phyloP scores from a whole-genome alignment of 345 rosid genomes.

The Lumnitzera racemosa region DNA sequence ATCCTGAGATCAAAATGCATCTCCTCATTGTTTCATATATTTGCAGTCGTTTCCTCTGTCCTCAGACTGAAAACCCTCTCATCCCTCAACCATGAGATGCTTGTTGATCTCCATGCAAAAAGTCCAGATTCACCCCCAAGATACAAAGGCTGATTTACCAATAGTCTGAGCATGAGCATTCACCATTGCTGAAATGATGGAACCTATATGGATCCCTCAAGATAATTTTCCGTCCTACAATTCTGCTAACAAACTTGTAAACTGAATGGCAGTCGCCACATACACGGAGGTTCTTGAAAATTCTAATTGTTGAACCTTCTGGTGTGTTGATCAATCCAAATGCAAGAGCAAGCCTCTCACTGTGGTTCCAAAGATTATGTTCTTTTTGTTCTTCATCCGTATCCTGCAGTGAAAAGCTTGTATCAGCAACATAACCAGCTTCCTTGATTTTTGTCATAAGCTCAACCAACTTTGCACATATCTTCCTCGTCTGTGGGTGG shows the following conservation, averaged over 20 bases:
- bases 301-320: constrained; percentile 45
- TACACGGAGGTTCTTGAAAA: constrained; percentile 83
- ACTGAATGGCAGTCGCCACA: constrained; percentile 81
- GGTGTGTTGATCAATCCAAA: constrained; percentile 55
- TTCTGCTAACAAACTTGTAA: constrained; percentile 62
- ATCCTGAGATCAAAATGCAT: too few species aligned
- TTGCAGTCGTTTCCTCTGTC: too few species aligned
- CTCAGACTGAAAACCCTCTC: too few species aligned
- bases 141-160: constrained; percentile 34
- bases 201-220: constrained; percentile 74
- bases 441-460: constrained; percentile 68
- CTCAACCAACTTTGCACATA: constrained; percentile 65
- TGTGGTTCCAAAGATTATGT: constrained; percentile 81
- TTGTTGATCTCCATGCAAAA: too few species aligned
- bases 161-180: constrained; percentile 71
- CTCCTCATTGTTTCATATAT: too few species aligned
- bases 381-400: constrained; percentile 93
- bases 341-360: constrained; percentile 88
- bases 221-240: constrained; percentile 38
- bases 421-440: constrained; percentile 75
- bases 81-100: too few species aligned
- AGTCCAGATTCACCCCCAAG: too few species aligned
- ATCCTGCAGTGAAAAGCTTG: constrained; percentile 73
- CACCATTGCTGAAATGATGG: constrained; percentile 71
- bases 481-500: constrained; percentile 48